Base-by-base conservation (phyloP, 2,329 filamentous ascomycete species). In the Lachnellula occidentalis region DNA sequence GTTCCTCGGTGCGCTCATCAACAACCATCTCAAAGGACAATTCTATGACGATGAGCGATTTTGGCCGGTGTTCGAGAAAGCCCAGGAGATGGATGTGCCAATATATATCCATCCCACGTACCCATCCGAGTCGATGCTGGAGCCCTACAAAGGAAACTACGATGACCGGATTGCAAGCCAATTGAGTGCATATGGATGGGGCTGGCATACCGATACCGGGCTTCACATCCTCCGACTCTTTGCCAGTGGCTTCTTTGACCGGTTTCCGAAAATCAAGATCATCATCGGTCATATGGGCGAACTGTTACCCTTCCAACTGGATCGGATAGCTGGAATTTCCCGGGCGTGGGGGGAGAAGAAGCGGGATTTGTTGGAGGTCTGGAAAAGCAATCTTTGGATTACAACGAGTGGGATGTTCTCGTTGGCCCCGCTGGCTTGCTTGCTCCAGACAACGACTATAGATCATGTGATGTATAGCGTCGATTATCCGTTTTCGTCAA, bases 341-440 rank as follows among this genome's bases (percentile, higher is more conserved):
- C 53, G 49, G 11, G 58, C 65, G 31, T 69, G 66, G 65, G 69
- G 70, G 60, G 24, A 7, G 7, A 67, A 12, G 65, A 67, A 54
- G 54, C 66, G 54, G 59, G 63, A 67, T 0, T 76, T 83, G 46
- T 62, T 67, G 14, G 70, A 78, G 12, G 77, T 82, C 2, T 85
- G 77, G 73, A 72, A 76, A 46, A 68, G 74, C 55, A 84, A 84
- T 54, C 67, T 83, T 11, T 83, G 78, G 75, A 65, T 85, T 24
- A 82, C 80, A 1, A 82, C 79, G 2, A 77, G 74, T 50, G 80
- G 80, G 2, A 74, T 77, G 53, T 81, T 77, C 65, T 74, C 74
- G 27, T 56, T 82, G 17, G 71, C 69, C 51, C 76, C 74, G 5
- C 61, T 83, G 68, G 72, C 72, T 2, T 74, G 70, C 50, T 62